Evolutionary conservation across 495 filamentous ascomycete species (phyloP), one percentile per base, ranked within the genome.

Genomic region (Daldinia loculata): DNA sequence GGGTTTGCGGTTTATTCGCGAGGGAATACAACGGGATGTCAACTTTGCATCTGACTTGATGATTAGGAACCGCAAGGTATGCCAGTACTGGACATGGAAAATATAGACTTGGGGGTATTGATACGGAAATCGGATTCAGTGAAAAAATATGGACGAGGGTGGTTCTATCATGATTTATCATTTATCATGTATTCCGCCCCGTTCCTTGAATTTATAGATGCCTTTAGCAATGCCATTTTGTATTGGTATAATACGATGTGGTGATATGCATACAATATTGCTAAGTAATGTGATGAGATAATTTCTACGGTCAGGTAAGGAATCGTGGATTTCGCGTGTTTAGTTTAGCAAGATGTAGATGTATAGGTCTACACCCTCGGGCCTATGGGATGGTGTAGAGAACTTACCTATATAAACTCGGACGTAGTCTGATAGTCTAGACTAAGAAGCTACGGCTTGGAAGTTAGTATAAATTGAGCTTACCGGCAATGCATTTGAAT

Each of bases 41-140:
- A 51, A 66, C 56, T 66, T 69, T 52, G 61, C 70, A 69, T 69
- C 61, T 53, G 61, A 66, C 41, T 56, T 53, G 32, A 73, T 41
- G 61, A 56, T 48, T 57, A 52, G 61, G 70, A 39, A 69, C 27
- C 61, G 56, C 61, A 61, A 39, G 61, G 60, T 65, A 29, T 58
- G 29, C 55, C 32, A 43, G 38, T 51, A 57, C 39, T 53, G 69
- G 53, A 36, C 57, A 51, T 11, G 67, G 61, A 69, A 69, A 76
- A 64, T 68, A 70, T 69, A 72, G 70, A 72, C 60, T 65, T 39
- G 12, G 65, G 38, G 30, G 57, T 58, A 48, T 48, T 24, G 19
- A 48, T 19, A 66, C 61, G 30, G 24, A 60, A 34, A 41, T 22
- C 48, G 61, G 38, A 52, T 72, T 68, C 9, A 51, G 51, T 39